Percentiles rank a stretch among this genome's conserved stretches.
These are phyloP conservation scores for Monosporascus sp. DNA, from an alignment of 2,329 filamentous ascomycete species.

Conservation along the genomic window DNA sequence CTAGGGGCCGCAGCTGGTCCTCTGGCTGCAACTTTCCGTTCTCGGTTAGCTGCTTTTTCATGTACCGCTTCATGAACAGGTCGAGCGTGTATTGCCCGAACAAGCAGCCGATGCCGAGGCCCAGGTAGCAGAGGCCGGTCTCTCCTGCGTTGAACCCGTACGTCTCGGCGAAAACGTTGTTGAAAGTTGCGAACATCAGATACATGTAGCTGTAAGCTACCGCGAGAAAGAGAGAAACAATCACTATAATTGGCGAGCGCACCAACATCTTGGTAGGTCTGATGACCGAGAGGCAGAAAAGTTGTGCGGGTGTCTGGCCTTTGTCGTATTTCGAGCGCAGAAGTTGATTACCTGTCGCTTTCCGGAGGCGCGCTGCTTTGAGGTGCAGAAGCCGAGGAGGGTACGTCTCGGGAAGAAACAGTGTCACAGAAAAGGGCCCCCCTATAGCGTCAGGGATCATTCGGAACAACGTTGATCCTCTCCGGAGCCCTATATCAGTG, in stretches of 20 bases:
- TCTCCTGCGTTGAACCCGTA: constrained; percentile 44
- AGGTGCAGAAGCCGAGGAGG: not conserved
- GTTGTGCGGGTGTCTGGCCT: not conserved
- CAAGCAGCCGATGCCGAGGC: constrained; percentile 47
- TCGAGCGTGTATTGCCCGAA: constrained; percentile 24
- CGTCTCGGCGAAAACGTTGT: constrained; percentile 47
- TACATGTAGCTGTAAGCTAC: constrained; percentile 40
- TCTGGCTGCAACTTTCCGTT: constrained; percentile 21
- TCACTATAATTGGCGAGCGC: constrained; percentile 52
- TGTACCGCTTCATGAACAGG: constrained; percentile 28
- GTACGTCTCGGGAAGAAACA: not conserved
- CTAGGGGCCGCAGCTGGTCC: constrained; percentile 17
- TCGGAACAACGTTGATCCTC: too few species aligned
- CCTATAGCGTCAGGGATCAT: too few species aligned
- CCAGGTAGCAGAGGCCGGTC: constrained; percentile 51
- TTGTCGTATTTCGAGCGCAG: not conserved
- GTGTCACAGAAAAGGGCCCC: too few species aligned
- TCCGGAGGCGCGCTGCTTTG: not conserved
- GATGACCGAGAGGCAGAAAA: constrained; percentile 33
- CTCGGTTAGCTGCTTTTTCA: constrained; percentile 45
- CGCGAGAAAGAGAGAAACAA: constrained; percentile 51
- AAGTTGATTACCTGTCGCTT: not conserved
- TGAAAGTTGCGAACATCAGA: constrained; percentile 38
- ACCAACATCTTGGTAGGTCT: constrained; percentile 54
- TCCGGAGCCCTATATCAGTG: too few species aligned